Evolutionary conservation across 169 alveolate genomes (phyloP).

Genomic region (Eimeria sp.): DNA sequence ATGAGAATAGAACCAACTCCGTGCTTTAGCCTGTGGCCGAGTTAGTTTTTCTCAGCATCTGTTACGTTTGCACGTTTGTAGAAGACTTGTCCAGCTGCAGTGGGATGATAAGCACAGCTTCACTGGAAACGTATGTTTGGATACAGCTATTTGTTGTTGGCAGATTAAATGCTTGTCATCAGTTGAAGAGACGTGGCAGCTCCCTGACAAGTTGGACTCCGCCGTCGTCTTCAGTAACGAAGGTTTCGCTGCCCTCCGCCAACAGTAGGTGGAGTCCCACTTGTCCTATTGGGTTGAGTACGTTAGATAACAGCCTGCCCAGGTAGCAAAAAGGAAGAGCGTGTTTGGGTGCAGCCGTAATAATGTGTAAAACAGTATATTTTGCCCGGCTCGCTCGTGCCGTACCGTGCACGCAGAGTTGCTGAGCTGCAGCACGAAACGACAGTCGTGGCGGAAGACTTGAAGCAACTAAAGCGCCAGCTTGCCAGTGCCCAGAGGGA

Average conservation of each 20-base stretch:
- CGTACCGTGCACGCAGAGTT: slow-evolving; percentile 8
- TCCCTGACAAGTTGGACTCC: slow-evolving; percentile 30
- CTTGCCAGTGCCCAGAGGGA: slow-evolving; percentile 29
- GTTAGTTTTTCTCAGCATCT: not conserved
- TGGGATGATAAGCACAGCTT: not conserved
- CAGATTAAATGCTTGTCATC: slow-evolving; percentile 37
- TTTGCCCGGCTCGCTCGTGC: not conserved
- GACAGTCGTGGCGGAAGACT: slow-evolving; percentile 23
- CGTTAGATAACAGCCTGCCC: not conserved
- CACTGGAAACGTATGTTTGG: not conserved
- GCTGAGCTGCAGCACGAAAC: slow-evolving; percentile 52
- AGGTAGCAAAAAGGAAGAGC: not conserved
- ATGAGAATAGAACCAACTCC: not conserved
- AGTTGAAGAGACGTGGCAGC: slow-evolving; percentile 58
- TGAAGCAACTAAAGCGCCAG: slow-evolving; percentile 34
- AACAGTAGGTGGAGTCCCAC: slow-evolving; percentile 14
- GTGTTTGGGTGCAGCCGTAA: not conserved
- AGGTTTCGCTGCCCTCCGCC: slow-evolving; percentile 46
- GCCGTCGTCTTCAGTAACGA: slow-evolving; percentile 40
- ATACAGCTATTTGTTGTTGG: not conserved
- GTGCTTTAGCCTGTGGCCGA: not conserved
- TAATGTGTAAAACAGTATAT: not conserved
- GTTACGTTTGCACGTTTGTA: not conserved
- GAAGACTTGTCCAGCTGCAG: not conserved
- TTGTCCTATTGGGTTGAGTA: not conserved